Evolutionary conservation across 768 basidiomycete genomes (phyloP).

Genomic region (Psilocybe tampanensis): DNA sequence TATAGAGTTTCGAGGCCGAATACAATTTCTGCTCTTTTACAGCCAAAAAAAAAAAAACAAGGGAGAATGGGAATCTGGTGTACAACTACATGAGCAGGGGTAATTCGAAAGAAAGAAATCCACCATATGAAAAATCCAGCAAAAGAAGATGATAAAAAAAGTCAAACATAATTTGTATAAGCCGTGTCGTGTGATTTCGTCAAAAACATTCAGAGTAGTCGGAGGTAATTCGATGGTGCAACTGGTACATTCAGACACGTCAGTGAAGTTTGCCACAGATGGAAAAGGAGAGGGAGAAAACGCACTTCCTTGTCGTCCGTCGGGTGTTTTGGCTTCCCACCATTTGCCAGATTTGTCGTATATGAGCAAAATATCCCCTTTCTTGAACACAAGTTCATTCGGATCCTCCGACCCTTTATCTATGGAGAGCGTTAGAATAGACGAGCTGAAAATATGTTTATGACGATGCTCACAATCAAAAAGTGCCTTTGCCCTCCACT

Average conservation of each 20-base stretch:
- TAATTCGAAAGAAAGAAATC: not conserved
- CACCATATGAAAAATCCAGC: not conserved
- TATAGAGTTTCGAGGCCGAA: too few species aligned
- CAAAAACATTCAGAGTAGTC: slow-evolving; percentile 18
- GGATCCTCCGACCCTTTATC: slow-evolving; percentile 60
- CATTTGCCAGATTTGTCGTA: slow-evolving; percentile 80
- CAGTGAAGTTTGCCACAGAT: not conserved
- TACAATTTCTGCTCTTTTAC: too few species aligned
- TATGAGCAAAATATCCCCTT: slow-evolving; percentile 84
- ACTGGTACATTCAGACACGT: slow-evolving; percentile 22
- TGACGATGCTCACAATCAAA: slow-evolving; percentile 46
- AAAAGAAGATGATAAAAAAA: not conserved
- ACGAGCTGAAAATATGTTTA: slow-evolving; percentile 6
- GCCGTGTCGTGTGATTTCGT: not conserved
- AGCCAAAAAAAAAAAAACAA: too few species aligned
- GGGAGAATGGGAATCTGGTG: not conserved
- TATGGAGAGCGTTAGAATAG: slow-evolving; percentile 1
- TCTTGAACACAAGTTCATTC: slow-evolving; percentile 82
- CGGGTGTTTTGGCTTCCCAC: slow-evolving; percentile 77
- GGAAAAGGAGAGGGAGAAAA: slow-evolving; percentile 21
- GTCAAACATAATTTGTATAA: not conserved
- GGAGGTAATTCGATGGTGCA: slow-evolving; percentile 44
- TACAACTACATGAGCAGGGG: not conserved
- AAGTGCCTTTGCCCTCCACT: slow-evolving; percentile 29
- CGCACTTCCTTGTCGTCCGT: slow-evolving; percentile 70